These are phyloP conservation scores for Lactarius sp. DNA, from an alignment of 768 basidiomycete genomes.

Conservation along the genomic window DNA sequence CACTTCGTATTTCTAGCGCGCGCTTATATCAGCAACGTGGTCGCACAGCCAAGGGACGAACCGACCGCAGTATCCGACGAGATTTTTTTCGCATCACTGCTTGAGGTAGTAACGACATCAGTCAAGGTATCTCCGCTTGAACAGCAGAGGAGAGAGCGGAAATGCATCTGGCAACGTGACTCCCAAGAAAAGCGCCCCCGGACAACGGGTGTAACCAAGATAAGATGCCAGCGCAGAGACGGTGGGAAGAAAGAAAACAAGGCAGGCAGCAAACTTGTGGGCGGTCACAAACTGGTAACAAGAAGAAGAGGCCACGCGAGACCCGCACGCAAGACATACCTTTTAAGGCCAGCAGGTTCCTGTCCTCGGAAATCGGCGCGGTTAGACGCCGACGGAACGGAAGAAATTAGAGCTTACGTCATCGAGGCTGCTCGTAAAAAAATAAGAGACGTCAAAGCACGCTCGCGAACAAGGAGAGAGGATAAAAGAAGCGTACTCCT, in stretches of 20 bases:
- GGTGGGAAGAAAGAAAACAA: slow-evolving; percentile 11
- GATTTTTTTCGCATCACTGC: slow-evolving; percentile 9
- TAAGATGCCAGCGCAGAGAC: slow-evolving; percentile 18
- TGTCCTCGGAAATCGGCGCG: slow-evolving; percentile 16
- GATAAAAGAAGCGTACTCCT: slow-evolving; percentile 29
- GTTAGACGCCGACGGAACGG: slow-evolving; percentile 3
- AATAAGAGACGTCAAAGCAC: background rate
- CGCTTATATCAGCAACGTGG: slow-evolving; percentile 10
- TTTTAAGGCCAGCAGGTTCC: slow-evolving; percentile 25
- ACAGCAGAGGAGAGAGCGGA: slow-evolving; percentile 23
- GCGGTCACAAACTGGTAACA: slow-evolving; percentile 7
- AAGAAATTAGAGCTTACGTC: slow-evolving; percentile 12
- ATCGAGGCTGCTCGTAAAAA: background rate
- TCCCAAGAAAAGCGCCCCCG: slow-evolving; percentile 6
- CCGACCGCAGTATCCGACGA: slow-evolving; percentile 8
- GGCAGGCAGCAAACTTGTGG: background rate
- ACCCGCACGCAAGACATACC: slow-evolving; percentile 20
- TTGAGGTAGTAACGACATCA: slow-evolving; percentile 14
- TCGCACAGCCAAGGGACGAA: background rate
- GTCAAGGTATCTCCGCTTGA: slow-evolving; percentile 9
- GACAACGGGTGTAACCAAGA: slow-evolving; percentile 5
- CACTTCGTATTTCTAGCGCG: slow-evolving; percentile 28
- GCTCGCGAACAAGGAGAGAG: background rate
- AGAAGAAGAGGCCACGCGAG: slow-evolving; percentile 7
- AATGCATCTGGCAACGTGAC: slow-evolving; percentile 19